A percentile compares a stretch with the other conserved stretches of the same genome.
phyloP scores from a whole-genome alignment of 2,329 filamentous ascomycete genomes.

The Mycosphaerella sp. region DNA sequence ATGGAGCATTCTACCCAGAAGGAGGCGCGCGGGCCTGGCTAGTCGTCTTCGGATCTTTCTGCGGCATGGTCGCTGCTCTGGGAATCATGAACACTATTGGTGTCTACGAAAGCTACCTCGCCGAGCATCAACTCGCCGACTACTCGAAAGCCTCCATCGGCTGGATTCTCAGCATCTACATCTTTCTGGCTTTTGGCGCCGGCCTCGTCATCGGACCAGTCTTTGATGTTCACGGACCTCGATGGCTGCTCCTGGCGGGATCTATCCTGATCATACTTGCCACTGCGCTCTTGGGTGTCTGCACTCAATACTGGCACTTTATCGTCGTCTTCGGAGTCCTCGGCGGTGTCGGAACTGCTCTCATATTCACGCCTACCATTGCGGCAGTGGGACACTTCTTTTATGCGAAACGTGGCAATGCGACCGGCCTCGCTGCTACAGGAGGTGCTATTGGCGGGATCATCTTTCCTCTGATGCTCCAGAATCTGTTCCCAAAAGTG shows the following conservation, averaged over 20 bases:
- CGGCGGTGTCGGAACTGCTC: conserved; percentile 63
- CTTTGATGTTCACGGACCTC: conserved; percentile 27
- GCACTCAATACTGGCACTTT: conserved; percentile 35
- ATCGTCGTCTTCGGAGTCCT: conserved; percentile 65
- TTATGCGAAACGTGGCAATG: conserved; percentile 63
- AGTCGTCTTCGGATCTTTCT: conserved; percentile 71
- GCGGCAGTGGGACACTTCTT: conserved; percentile 79
- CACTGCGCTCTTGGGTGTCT: conserved; percentile 64
- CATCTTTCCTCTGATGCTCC: conserved; percentile 42
- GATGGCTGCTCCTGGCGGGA: conserved; percentile 62
- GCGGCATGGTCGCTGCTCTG: conserved; percentile 47
- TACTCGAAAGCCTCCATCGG: conserved; percentile 24
- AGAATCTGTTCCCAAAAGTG: conserved; percentile 35
- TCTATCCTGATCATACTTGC: conserved; percentile 55
- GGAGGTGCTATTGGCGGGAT: conserved; percentile 49
- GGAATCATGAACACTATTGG: conserved; percentile 29
- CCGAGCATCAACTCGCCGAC: conserved; percentile 20
- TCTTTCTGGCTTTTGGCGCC: conserved; percentile 28
- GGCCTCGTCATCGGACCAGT: conserved; percentile 27
- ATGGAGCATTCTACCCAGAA: conserved; percentile 52
- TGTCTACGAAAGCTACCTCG: conserved; percentile 36
- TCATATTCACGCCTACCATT: conserved; percentile 77
- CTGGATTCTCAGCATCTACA: conserved; percentile 28
- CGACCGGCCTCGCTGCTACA: conserved; percentile 72
- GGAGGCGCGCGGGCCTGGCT: conserved; percentile 73